These are phyloP conservation scores for Sporothrix curviconia DNA, from an alignment of 2,329 filamentous ascomycete species.

Conservation along the genomic window DNA sequence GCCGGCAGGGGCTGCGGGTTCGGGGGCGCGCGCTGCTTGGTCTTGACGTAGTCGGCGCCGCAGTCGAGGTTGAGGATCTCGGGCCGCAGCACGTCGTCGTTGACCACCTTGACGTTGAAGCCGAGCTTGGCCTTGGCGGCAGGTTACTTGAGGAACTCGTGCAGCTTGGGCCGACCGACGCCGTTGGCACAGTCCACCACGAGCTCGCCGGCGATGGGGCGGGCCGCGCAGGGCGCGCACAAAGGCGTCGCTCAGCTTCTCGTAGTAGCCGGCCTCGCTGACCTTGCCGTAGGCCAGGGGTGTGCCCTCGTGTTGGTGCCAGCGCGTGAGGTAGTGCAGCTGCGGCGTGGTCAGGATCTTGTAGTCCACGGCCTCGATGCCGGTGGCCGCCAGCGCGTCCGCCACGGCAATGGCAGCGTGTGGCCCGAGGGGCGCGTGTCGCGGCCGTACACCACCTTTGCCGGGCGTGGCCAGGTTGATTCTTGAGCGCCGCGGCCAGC, in stretches of 20 bases:
- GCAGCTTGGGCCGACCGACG: conserved; percentile 86
- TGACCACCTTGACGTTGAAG: conserved; percentile 73
- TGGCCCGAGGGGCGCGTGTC: conserved; percentile 92
- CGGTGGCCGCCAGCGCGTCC: conserved; percentile 70
- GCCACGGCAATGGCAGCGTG: conserved; percentile 71
- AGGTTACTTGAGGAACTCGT: conserved; percentile 80
- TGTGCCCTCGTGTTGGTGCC: conserved; percentile 86
- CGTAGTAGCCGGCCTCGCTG: conserved; percentile 88
- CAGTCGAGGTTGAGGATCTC: conserved; percentile 86
- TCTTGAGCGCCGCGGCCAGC: conserved; percentile 67
- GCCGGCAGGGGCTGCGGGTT: conserved; percentile 67
- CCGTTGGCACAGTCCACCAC: conserved; percentile 95
- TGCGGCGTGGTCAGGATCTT: conserved; percentile 95
- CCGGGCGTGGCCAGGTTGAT: conserved; percentile 65
- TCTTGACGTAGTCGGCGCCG: conserved; percentile 96
- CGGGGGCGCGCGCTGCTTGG: conserved; percentile 83
- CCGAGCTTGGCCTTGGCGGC: conserved; percentile 63
- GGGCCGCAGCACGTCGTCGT: conserved; percentile 86
- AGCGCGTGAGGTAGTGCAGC: conserved; percentile 91
- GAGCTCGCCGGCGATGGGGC: conserved; percentile 65
- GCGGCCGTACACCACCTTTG: conserved; percentile 79
- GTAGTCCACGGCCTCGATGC: conserved; percentile 71
- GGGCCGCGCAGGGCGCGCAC: conserved; percentile 71
- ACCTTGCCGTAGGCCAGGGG: conserved; percentile 81
- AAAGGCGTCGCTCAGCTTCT: conserved; percentile 83